Conservation (phyloP, 163 green algal genomes). For the Coccomyxa subellipsoidea region DNA sequence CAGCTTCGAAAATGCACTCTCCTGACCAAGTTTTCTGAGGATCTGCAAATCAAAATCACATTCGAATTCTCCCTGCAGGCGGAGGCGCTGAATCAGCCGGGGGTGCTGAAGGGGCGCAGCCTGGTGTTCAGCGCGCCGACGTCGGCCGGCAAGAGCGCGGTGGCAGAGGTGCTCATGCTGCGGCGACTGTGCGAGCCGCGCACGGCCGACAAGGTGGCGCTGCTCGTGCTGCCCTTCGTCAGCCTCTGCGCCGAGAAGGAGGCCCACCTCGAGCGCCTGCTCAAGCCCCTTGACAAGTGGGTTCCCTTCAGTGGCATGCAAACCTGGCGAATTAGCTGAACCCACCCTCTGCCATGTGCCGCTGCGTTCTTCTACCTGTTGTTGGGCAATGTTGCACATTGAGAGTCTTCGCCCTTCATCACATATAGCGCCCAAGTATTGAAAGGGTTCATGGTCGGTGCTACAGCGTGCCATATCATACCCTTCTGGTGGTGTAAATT, state of each 20-base stretch:
- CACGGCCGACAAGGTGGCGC: constrained; percentile 30
- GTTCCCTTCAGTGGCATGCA: background rate
- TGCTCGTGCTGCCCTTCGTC: constrained; percentile 93
- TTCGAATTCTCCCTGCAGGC: too few relatives aligned
- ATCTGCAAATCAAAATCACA: too few relatives aligned
- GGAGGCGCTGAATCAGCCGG: constrained; percentile 59
- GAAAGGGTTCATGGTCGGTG: too few relatives aligned
- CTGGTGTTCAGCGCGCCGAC: constrained; percentile 94
- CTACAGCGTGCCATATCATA: too few relatives aligned
- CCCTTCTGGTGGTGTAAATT: too few relatives aligned
- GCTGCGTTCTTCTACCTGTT: too few relatives aligned
- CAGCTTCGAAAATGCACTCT: too few relatives aligned
- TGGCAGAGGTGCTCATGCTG: constrained; percentile 90
- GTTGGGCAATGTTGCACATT: too few relatives aligned
- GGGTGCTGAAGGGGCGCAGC: constrained; percentile 68
- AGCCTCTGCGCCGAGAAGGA: constrained; percentile 86
- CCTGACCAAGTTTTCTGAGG: too few relatives aligned
- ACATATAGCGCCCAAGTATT: too few relatives aligned
- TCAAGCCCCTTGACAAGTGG: constrained; percentile 53
- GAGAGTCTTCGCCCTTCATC: too few relatives aligned
- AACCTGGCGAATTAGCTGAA: background rate
- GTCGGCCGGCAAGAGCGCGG: constrained; percentile 28
- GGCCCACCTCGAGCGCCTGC: constrained; percentile 62
- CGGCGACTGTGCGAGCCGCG: constrained; percentile 30
- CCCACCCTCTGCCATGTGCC: too few relatives aligned